Base-by-base conservation (phyloP, 805 yeast genomes). In the Cyberlindnera mycetangii region DNA sequence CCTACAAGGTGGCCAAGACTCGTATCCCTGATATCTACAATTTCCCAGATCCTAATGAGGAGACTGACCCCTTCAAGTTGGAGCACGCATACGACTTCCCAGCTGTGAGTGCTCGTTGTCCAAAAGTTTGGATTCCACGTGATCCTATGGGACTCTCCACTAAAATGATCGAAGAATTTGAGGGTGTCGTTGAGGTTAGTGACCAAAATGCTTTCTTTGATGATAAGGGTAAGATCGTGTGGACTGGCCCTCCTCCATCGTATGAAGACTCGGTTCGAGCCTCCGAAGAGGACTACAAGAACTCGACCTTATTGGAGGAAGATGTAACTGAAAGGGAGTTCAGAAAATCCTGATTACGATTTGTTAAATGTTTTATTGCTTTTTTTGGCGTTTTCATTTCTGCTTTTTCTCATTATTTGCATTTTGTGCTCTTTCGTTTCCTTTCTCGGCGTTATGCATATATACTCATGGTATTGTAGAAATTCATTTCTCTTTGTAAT, bases 81-180 rank as follows among this genome's bases (percentile, higher is more conserved):
- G 71, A 75, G 39, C 79, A 76, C 50, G 93, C 96, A 0, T 92
- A 83, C 65, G 79, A 80, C 57, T 76, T 75, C 58, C 97, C 97
- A 2, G 86, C 83, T 7, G 81, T 83, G 15, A 68, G 78, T 21
- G 83, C 83, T 0, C 62, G 71, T 36, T 76, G 86, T 54, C 95
- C 96, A 2, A 70, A 72, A n/a, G 67, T 92, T 17, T 92, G 99
- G 99, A 79, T 92, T 57, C 95, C 97, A n/a, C 70, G 71, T 46
- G 99, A 92, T 62, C 83, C 87, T 9, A 78, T 80, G 76, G 98
- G 98, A 1, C 75, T 88, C 54, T 85, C 96, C 1, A 66, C 71
- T 2, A 60, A 58, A 12, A 80, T 83, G 55, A 81, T 85, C 18
- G 75, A 74, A 32, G 69, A 78, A 33, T 72, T 87, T 41, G 61